Evolutionary conservation across 495 filamentous ascomycete genomes (phyloP).

Genomic region (Penicillium herquei): DNA sequence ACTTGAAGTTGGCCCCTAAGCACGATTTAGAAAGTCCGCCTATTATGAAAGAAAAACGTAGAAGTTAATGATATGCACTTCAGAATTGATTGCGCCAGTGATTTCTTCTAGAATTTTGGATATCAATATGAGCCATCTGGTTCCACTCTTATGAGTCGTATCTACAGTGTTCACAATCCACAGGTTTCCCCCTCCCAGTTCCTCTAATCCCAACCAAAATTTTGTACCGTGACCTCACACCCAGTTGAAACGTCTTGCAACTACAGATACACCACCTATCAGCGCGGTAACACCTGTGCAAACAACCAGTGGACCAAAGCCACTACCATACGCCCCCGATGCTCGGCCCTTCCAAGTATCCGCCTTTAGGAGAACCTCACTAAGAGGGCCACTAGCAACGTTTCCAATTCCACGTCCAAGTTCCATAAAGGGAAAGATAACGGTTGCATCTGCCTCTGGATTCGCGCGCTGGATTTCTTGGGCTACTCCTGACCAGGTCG

Average conservation of each 20-base stretch:
- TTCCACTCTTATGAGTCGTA: neutral
- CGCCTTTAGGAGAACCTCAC: constrained; percentile 27
- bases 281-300: constrained; percentile 43
- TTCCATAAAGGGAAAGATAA: constrained; percentile 58
- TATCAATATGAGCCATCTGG: neutral
- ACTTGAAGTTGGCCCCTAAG: too few species aligned
- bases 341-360: constrained; percentile 15
- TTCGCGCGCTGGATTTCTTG: constrained; percentile 43
- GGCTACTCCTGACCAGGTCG: constrained; percentile 57
- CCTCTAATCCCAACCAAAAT: too few species aligned
- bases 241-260: constrained; percentile 19
- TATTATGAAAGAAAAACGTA: too few species aligned
- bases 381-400: constrained; percentile 54
- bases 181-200: neutral
- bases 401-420: constrained; percentile 63
- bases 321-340: constrained; percentile 34
- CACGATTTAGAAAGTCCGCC: too few species aligned
- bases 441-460: constrained; percentile 41
- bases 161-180: neutral
- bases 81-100: too few species aligned
- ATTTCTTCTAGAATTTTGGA: too few species aligned
- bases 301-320: constrained; percentile 37
- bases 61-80: too few species aligned
- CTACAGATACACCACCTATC: constrained; percentile 33
- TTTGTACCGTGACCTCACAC: constrained; percentile 7